Evolutionary conservation across 1,284 basidiomycete species (phyloP).

Genomic region (Athelia psychrophila): DNA sequence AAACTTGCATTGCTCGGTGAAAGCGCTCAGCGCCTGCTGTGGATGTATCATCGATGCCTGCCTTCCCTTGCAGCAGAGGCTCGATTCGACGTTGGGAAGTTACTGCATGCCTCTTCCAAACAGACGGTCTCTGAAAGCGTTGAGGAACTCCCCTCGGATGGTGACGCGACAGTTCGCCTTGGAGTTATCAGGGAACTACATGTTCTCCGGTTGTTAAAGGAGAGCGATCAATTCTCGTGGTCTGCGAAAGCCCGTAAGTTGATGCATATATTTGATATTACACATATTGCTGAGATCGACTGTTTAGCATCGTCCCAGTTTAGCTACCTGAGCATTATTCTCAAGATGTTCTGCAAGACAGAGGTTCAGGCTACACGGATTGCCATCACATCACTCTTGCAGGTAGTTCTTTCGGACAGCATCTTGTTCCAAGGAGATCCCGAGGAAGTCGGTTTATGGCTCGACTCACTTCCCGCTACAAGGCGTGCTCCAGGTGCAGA

Average conservation of each 20-base stretch:
- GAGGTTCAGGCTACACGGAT: slow-evolving; percentile 48
- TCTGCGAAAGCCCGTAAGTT: slow-evolving; percentile 62
- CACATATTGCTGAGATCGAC: neutral
- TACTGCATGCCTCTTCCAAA: slow-evolving; percentile 54
- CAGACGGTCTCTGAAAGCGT: slow-evolving; percentile 6
- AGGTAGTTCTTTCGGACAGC: slow-evolving; percentile 61
- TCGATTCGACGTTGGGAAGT: slow-evolving; percentile 83
- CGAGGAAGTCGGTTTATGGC: slow-evolving; percentile 75
- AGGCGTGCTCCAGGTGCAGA: slow-evolving; percentile 32
- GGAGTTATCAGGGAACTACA: slow-evolving; percentile 73
- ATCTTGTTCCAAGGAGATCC: slow-evolving; percentile 83
- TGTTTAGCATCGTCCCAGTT: slow-evolving; percentile 39
- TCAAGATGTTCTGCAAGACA: slow-evolving; percentile 58
- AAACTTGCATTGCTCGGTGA: slow-evolving; percentile 68
- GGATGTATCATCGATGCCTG: slow-evolving; percentile 80
- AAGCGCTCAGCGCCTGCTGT: slow-evolving; percentile 74
- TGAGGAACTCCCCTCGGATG: slow-evolving; percentile 16
- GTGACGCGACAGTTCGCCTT: slow-evolving; percentile 36
- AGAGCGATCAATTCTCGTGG: slow-evolving; percentile 79
- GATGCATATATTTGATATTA: neutral
- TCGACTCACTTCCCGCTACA: slow-evolving; percentile 52
- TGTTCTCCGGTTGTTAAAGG: slow-evolving; percentile 67
- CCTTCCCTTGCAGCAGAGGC: slow-evolving; percentile 75
- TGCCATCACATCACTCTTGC: slow-evolving; percentile 57
- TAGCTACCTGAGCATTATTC: slow-evolving; percentile 64